Conservation (phyloP, 345 rosid genomes). For the Pugionium cornutum region DNA sequence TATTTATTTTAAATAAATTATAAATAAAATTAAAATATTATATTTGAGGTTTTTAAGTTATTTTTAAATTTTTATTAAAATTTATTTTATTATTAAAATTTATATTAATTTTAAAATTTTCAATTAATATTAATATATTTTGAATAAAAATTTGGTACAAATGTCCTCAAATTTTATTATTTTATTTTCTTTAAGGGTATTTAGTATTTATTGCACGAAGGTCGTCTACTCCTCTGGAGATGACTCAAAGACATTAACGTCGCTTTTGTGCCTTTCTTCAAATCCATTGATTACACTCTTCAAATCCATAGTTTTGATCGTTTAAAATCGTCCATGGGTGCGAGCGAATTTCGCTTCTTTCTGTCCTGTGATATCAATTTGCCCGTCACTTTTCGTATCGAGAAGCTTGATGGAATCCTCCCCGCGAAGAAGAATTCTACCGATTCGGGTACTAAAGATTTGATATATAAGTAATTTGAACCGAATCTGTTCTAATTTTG, state of each 20-base stretch:
- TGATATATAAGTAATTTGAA: not conserved
- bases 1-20: no score
- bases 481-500: slow-evolving; percentile 16
- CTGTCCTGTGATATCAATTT: slow-evolving; percentile 92
- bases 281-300: slow-evolving; percentile 4
- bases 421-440: slow-evolving; percentile 51
- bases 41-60: no score
- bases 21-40: no score
- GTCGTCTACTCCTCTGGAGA: slow-evolving; percentile 7
- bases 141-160: no score
- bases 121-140: no score
- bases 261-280: slow-evolving; percentile 17
- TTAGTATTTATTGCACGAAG: no score
- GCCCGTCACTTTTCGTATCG: slow-evolving; percentile 89
- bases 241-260: slow-evolving; percentile 1
- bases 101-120: no score
- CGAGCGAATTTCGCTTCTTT: slow-evolving; percentile 95
- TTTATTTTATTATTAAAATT: no score
- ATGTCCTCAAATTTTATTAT: no score
- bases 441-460: slow-evolving; percentile 48
- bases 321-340: slow-evolving; percentile 48
- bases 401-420: slow-evolving; percentile 74
- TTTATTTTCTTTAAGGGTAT: no score
- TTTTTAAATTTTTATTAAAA: no score
- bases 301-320: slow-evolving; percentile 25